Evolutionary conservation across 306 rosid species (phyloP).

Genomic region (Calophaca sinica): DNA sequence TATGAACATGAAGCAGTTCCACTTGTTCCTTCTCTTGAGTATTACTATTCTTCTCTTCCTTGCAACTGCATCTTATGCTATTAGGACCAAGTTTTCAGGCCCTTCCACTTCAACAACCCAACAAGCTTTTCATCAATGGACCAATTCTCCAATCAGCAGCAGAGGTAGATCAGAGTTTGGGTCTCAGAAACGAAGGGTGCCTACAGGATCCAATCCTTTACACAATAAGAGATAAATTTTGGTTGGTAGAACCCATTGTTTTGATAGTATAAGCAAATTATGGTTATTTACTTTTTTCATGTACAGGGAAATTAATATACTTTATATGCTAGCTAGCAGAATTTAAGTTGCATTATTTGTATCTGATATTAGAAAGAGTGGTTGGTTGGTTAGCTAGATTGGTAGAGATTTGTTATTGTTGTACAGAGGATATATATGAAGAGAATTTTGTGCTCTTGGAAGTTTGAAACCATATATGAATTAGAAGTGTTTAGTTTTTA

Average conservation of each 20-base stretch:
- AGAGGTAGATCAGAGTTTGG: slow-evolving; percentile 43
- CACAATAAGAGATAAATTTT: slow-evolving; percentile 75
- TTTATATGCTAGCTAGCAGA: neutral
- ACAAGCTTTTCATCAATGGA: slow-evolving; percentile 42
- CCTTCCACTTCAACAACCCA: slow-evolving; percentile 47
- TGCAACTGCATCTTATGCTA: slow-evolving; percentile 44
- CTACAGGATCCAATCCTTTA: slow-evolving; percentile 89
- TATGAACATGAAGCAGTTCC: slow-evolving; percentile 60
- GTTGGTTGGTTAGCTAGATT: slow-evolving; percentile 35
- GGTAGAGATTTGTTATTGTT: slow-evolving; percentile 36
- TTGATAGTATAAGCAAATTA: neutral
- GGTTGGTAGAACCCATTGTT: neutral
- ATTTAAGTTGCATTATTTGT: slow-evolving; percentile 34
- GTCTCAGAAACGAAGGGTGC: slow-evolving; percentile 75
- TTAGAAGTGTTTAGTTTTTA: slow-evolving; percentile 1
- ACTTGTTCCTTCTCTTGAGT: slow-evolving; percentile 45
- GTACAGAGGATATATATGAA: slow-evolving; percentile 46
- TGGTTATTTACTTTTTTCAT: neutral
- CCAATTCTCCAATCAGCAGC: slow-evolving; percentile 38
- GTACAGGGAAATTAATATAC: slow-evolving; percentile 11
- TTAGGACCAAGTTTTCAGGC: slow-evolving; percentile 48
- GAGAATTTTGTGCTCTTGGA: slow-evolving; percentile 27
- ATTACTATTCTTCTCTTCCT: slow-evolving; percentile 48
- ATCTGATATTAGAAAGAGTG: slow-evolving; percentile 11
- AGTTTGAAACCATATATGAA: slow-evolving; percentile 2